Evolutionary conservation across 257 asterid genomes (phyloP).

Genomic region (Galeopsis tetrahit): DNA sequence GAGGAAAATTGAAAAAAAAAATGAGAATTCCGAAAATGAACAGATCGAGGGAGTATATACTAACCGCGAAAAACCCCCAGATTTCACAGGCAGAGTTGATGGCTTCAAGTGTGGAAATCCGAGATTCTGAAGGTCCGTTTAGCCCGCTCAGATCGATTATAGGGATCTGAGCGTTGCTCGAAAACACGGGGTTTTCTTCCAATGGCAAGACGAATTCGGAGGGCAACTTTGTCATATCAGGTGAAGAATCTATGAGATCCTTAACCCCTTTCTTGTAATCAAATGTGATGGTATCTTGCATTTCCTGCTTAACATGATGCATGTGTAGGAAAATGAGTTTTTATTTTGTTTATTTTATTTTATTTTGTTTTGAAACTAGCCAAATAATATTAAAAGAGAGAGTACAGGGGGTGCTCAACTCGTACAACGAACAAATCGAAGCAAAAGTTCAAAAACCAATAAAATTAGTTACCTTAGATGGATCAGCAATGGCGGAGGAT

Average conservation of each 20-base stretch:
- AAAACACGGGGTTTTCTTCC: conserved; percentile 34
- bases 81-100: conserved; percentile 46
- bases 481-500: too few species aligned
- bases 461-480: too few species aligned
- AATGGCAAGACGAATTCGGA: conserved; percentile 40
- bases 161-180: conserved; percentile 38
- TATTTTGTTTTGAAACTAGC: too few species aligned
- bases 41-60: too few species aligned
- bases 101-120: conserved; percentile 40
- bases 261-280: conserved; percentile 51
- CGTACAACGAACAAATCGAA: too few species aligned
- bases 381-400: too few species aligned
- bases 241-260: conserved; percentile 41
- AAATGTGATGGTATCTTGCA: background rate
- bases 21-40: too few species aligned
- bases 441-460: too few species aligned
- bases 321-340: too few species aligned
- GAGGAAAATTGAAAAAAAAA: too few species aligned
- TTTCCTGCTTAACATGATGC: conserved; percentile 14
- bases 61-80: conserved; percentile 64
- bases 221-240: conserved; percentile 44
- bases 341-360: too few species aligned
- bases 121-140: conserved; percentile 24
- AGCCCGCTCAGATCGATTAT: conserved; percentile 49
- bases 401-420: too few species aligned